phyloP scores from a whole-genome alignment of 306 rosid species.

The Urtica urens region DNA sequence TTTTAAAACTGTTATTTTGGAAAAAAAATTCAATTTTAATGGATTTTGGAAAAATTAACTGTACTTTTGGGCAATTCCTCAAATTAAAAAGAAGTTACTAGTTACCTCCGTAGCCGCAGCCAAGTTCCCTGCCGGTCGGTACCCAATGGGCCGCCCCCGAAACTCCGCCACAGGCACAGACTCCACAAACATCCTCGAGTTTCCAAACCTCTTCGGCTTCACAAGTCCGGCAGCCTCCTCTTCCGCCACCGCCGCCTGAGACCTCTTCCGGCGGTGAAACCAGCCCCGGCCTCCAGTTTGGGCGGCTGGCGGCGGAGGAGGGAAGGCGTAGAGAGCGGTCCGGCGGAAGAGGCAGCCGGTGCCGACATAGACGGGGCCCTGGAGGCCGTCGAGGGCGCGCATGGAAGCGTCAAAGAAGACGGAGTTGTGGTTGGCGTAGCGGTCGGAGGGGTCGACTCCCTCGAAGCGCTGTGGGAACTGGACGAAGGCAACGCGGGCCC shows the following conservation, averaged over 20 bases:
- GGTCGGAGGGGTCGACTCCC: conserved; percentile 78
- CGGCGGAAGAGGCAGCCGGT: conserved; percentile 70
- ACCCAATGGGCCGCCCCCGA: conserved; percentile 71
- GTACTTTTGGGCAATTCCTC: too few relatives aligned
- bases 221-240: conserved; percentile 28
- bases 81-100: too few relatives aligned
- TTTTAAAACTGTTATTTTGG: too few relatives aligned
- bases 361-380: conserved; percentile 76
- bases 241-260: conserved; percentile 41
- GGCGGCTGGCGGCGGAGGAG: conserved; percentile 64
- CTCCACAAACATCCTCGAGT: conserved; percentile 52
- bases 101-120: too few relatives aligned
- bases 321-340: conserved; percentile 67
- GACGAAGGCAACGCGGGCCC: conserved; percentile 48
- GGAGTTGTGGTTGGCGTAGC: conserved; percentile 69
- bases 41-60: too few relatives aligned
- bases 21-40: too few relatives aligned
- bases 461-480: conserved; percentile 83
- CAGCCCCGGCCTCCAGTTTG: too few relatives aligned
- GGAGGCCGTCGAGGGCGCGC: conserved; percentile 77
- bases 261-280: conserved; percentile 27
- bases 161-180: conserved; percentile 57
- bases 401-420: conserved; percentile 77
- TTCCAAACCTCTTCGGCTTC: conserved; percentile 61
- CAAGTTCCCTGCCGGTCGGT: conserved; percentile 46